Base-by-base conservation (phyloP, 257 asterid genomes). In the Solanum clarkiae region DNA sequence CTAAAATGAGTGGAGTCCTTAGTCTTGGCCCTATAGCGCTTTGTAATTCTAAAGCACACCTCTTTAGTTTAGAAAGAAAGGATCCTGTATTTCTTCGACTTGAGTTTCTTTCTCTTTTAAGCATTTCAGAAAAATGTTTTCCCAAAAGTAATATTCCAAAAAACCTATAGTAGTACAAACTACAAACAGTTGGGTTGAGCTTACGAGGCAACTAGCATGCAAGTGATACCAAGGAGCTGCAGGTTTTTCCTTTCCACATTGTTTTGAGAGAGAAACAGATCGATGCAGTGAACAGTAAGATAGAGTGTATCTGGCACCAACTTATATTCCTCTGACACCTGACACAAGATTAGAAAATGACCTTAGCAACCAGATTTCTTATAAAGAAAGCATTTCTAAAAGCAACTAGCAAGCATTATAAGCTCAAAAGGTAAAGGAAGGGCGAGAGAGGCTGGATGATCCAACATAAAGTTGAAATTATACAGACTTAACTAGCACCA, bases 191-290 rank as follows among this genome's bases (percentile, higher is more conserved):
- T 26, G 49, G 15, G 16, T 10, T 6, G 29, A 84, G 91, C 98
- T 94, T 93, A 95, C 98, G 98, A 94, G 80, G 98, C 93, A 91
- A 94, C 92, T 84, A 95, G 94, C 94, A 94, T 87, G 95, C 97
- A 94, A 81, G 98, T 94, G 74, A 95, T 93, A 18, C 98, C 98
- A 85, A 95, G 92, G 85, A 95, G 93, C 87, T 95, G 98, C 90
- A 95, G 89, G 86, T 89, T 90, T 84, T 89, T 92, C 91, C 92
- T 95, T 90, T 92, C 94, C 80, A 94, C 89, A 89, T 86, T 88
- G 86, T 88, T 92, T 85, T 80, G 87, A 10, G 98, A 95, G 83
- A 95, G 93, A 86, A 88, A 95, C 80, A 94, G 90, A 86, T 95
- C 98, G 84, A 95, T 90, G 62, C 92, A 96, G 89, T 91, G 91